Base-by-base conservation (phyloP, 768 basidiomycete genomes). In the Auriscalpium orientale region DNA sequence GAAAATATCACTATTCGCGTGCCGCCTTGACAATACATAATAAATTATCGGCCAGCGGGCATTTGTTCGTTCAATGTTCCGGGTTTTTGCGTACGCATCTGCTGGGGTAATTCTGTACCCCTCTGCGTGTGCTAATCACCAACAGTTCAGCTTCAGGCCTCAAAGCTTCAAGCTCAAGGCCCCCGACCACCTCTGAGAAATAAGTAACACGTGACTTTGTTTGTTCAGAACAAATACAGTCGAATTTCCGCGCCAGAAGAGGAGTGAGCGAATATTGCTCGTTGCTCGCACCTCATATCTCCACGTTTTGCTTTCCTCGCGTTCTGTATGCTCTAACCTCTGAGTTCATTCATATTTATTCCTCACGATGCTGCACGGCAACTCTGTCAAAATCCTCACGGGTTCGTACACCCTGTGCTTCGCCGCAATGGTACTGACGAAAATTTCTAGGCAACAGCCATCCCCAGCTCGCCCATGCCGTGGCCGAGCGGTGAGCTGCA, bases 401-500 rank as follows among this genome's bases (percentile, higher is more conserved):
- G 88, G 88, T 87, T 59, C 61, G 82, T 69, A 21, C 12, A 46
- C 21, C 46, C 18, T 48, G 22, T 33, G 20, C 5, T 36, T 28
- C 47, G 46, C 45, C 53, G 11, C 35, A 49, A 36, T 7, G 59
- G 20, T 48, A 48, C 61, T 57, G 57, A 58, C 67, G 43, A 15
- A 40, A 56, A 28, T 57, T n/a, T 53, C 12, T 74, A 97, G 95
- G 95, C 70, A 95, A 95, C 75, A 94, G 91, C 71, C 97, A 99
- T 76, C 92, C 93, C 66, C 91, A 95, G 81, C 89, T 99, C 78
- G 95, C 95, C 72, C 82, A 88, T 67, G 79, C 85, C 58, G 93
- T 99, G 74, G 90, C 92, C 67, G 92, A 97, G 81, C 87, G 92
- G 95, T 97, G 81, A 87, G 95, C 80, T 74, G 75, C 76, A 72